Percentiles rank a stretch among this genome's conserved stretches.
These are phyloP conservation scores for Ceratobasidium sp. DNA, from an alignment of 1,284 basidiomycete genomes.

Conservation along the genomic window DNA sequence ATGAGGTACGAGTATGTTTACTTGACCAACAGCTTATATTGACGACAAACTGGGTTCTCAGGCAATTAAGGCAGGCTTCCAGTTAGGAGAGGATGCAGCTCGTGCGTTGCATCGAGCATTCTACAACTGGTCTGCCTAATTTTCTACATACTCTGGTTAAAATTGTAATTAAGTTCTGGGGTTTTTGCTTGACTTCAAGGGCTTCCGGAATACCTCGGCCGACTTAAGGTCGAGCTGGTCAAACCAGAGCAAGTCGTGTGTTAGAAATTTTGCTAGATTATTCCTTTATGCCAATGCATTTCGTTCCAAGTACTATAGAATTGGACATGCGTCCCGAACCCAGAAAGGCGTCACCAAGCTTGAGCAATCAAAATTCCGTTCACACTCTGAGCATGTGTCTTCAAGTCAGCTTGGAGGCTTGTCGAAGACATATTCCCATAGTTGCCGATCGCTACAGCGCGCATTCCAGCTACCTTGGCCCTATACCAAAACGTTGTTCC, in stretches of 20 bases:
- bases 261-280: too few species aligned
- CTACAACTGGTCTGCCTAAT: background rate
- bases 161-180: too few species aligned
- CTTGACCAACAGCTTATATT: background rate
- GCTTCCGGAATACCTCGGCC: too few species aligned
- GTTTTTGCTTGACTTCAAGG: too few species aligned
- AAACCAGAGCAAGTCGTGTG: too few species aligned
- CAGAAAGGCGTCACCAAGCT: constrained; percentile 9
- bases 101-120: constrained; percentile 7
- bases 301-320: too few species aligned
- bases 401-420: constrained; percentile 20
- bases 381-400: constrained; percentile 19
- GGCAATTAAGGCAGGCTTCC: constrained; percentile 18
- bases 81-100: constrained; percentile 27
- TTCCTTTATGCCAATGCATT: too few species aligned
- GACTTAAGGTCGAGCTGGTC: too few species aligned
- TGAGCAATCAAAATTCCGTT: background rate
- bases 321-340: too few species aligned
- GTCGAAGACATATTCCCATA: constrained; percentile 28
- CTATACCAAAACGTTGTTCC: background rate
- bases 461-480: constrained; percentile 13
- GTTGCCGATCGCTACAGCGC: constrained; percentile 4
- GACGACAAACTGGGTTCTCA: background rate
- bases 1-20: background rate
- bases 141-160: too few species aligned